A percentile compares a stretch with the other conserved stretches of the same genome.
These are phyloP conservation scores for Rostrohypoxylon terebratum DNA, from an alignment of 495 filamentous ascomycete species.

Conservation along the genomic window DNA sequence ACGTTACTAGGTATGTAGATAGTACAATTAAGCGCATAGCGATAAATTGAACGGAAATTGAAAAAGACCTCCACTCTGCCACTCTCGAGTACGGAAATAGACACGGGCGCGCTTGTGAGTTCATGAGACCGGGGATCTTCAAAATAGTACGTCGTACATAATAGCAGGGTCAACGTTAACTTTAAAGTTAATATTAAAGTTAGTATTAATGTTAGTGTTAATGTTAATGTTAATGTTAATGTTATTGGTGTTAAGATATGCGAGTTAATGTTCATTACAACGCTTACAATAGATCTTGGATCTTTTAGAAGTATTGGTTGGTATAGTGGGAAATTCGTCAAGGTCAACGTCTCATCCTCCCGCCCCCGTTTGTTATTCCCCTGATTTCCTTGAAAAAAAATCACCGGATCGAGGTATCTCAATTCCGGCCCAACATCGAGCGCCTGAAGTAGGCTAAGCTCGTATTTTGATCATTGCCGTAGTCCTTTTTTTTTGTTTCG, in stretches of 20 bases:
- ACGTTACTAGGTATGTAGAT: background rate
- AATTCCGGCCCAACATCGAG: slow-evolving; percentile 10
- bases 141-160: too few species aligned
- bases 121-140: background rate
- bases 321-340: slow-evolving; percentile 22
- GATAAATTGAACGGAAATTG: background rate
- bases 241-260: background rate
- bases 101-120: background rate
- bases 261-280: slow-evolving; percentile 12
- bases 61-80: background rate
- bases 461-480: slow-evolving; percentile 12
- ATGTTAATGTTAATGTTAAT: background rate
- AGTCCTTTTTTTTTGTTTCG: slow-evolving; percentile 5
- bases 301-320: slow-evolving; percentile 15
- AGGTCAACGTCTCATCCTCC: slow-evolving; percentile 3
- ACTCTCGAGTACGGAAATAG: background rate
- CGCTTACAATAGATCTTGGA: background rate
- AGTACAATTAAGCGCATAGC: background rate
- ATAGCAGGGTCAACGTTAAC: background rate
- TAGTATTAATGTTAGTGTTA: too few species aligned
- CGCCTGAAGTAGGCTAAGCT: slow-evolving; percentile 17
- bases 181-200: too few species aligned
- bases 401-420: slow-evolving; percentile 15
- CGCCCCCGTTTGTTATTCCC: background rate
- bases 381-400: background rate